phyloP scores from a whole-genome alignment of 2,329 filamentous ascomycete species.

The Pseudohalonectria lignicola region DNA sequence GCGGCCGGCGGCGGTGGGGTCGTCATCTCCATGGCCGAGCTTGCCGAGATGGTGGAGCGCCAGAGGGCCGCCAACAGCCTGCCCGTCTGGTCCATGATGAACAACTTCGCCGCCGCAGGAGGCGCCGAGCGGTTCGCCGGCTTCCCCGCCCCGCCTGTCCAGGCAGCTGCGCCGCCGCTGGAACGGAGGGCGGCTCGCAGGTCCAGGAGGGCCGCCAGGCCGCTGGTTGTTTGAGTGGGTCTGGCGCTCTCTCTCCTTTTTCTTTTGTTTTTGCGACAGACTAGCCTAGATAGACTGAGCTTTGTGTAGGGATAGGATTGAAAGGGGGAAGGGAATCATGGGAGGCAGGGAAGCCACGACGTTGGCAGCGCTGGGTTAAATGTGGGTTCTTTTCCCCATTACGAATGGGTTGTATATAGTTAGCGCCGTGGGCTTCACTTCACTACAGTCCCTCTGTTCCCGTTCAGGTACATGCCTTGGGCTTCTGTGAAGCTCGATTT shows the following conservation, averaged over 20 bases:
- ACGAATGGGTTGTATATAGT: no score
- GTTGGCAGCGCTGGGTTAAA: no score
- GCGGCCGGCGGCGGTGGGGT: neutral
- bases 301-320: neutral
- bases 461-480: no score
- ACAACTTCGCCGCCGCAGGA: neutral
- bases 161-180: neutral
- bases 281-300: neutral
- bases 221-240: neutral
- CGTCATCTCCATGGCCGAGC: slow-evolving; percentile 1
- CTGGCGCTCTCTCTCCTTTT: neutral
- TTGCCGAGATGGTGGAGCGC: neutral
- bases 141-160: neutral
- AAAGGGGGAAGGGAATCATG: neutral
- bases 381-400: no score
- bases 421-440: no score
- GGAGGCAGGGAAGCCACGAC: no score
- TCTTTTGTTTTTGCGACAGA: neutral
- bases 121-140: neutral
- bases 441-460: no score
- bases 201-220: neutral
- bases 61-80: neutral
- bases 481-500: no score
- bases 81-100: slow-evolving; percentile 2
- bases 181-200: neutral